Percentiles rank a stretch among this genome's conserved stretches.
Conservation (phyloP, 305 asterid species). For the Plantago coronopus region DNA sequence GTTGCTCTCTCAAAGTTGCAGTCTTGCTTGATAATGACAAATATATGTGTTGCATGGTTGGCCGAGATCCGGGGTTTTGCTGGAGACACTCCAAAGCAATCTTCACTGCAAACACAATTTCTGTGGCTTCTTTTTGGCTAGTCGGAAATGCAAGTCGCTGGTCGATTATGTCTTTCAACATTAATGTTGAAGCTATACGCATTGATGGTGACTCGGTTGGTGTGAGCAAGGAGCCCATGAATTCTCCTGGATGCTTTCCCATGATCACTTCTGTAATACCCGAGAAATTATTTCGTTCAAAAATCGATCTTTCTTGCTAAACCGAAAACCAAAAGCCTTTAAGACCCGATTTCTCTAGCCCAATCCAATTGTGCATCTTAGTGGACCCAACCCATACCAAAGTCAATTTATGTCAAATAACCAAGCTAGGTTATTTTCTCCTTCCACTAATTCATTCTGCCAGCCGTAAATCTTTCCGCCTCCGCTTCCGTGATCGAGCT, state of each 20-base stretch:
- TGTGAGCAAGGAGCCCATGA: slow-evolving; percentile 7
- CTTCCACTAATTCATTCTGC: no score
- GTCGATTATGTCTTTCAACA: slow-evolving; percentile 27
- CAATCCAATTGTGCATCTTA: no score
- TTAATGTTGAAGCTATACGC: not conserved
- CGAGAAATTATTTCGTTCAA: no score
- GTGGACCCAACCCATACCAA: no score
- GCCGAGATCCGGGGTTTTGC: slow-evolving; percentile 25
- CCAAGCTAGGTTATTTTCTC: no score
- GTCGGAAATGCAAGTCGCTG: slow-evolving; percentile 20
- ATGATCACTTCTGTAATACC: no score
- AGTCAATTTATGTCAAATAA: no score
- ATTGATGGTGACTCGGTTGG: not conserved
- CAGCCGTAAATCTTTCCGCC: no score
- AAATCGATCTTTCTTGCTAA: no score
- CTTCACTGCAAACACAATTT: slow-evolving; percentile 15
- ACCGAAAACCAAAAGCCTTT: no score
- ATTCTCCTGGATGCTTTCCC: slow-evolving; percentile 36
- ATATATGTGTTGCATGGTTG: slow-evolving; percentile 31
- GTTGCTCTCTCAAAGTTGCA: not conserved
- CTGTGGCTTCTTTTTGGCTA: slow-evolving; percentile 6
- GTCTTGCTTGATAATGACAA: slow-evolving; percentile 16
- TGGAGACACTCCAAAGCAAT: slow-evolving; percentile 23
- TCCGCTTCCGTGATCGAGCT: no score
- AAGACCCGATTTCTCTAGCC: no score